phyloP scores from a whole-genome alignment of 768 basidiomycete species.

The Tremella mesenterica region DNA sequence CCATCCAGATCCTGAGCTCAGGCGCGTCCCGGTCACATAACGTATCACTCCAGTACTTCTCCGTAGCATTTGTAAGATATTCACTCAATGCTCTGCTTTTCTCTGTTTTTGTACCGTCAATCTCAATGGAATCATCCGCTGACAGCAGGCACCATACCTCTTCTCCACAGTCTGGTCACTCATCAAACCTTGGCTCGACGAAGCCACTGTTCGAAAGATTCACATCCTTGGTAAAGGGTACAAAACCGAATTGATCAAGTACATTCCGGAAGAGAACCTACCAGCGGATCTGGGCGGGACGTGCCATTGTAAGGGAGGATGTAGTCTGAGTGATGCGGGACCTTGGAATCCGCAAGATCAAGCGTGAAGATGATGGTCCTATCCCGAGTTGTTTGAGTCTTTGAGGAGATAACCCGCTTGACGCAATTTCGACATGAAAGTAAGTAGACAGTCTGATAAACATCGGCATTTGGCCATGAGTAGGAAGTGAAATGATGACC shows the following conservation, averaged over 20 bases:
- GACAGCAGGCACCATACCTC: constrained; percentile 60
- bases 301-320: constrained; percentile 70
- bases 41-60: too few species aligned
- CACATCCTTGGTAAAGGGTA: constrained; percentile 72
- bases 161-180: constrained; percentile 81
- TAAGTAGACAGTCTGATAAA: too few species aligned
- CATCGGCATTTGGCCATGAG: too few species aligned
- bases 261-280: constrained; percentile 75
- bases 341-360: constrained; percentile 68
- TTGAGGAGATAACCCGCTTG: too few species aligned
- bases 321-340: constrained; percentile 79
- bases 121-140: neutral
- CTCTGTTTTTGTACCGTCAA: neutral
- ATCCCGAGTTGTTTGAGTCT: too few species aligned
- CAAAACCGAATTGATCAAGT: constrained; percentile 64
- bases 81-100: neutral
- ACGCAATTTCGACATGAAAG: too few species aligned
- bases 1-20: neutral
- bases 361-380: too few species aligned
- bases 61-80: neutral
- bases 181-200: constrained; percentile 89
- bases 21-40: neutral
- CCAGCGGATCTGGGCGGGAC: constrained; percentile 76
- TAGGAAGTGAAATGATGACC: too few species aligned
- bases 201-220: constrained; percentile 91